phyloP scores from a whole-genome alignment of 2,329 filamentous ascomycete genomes.

The Aureobasidium sp. region DNA sequence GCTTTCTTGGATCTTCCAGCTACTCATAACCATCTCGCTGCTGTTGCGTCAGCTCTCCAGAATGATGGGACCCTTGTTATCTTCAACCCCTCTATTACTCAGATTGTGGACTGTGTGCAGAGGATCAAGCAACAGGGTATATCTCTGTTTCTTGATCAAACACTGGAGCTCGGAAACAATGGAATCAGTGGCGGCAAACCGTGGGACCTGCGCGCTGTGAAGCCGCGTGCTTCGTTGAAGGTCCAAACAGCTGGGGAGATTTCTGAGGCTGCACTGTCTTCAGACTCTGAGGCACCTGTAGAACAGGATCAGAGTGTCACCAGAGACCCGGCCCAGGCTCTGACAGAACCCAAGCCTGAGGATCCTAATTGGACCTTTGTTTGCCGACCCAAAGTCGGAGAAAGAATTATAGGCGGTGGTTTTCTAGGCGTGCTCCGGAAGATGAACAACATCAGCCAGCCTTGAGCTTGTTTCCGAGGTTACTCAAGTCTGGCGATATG shows the following conservation, averaged over 20 bases:
- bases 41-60: constrained; percentile 52
- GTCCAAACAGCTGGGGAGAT: background rate
- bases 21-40: constrained; percentile 47
- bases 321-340: background rate
- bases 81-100: constrained; percentile 72
- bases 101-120: constrained; percentile 60
- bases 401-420: constrained; percentile 32
- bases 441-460: constrained; percentile 13
- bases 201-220: constrained; percentile 56
- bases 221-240: constrained; percentile 29
- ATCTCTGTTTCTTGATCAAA: constrained; percentile 52
- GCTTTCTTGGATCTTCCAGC: constrained; percentile 68
- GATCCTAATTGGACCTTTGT: constrained; percentile 25
- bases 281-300: background rate
- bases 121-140: constrained; percentile 48
- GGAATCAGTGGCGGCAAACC: constrained; percentile 49
- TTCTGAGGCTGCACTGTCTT: constrained; percentile 5
- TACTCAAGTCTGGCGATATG: no score
- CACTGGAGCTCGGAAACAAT: constrained; percentile 50
- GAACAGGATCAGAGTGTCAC: constrained; percentile 1
- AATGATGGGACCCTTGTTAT: constrained; percentile 59
- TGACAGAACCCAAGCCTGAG: constrained; percentile 5
- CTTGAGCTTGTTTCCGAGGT: background rate
- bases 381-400: constrained; percentile 36
- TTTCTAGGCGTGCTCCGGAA: constrained; percentile 34